Evolutionary conservation across 345 rosid species (phyloP), one percentile per base, ranked within the genome.

Genomic region (Trapa incisa): DNA sequence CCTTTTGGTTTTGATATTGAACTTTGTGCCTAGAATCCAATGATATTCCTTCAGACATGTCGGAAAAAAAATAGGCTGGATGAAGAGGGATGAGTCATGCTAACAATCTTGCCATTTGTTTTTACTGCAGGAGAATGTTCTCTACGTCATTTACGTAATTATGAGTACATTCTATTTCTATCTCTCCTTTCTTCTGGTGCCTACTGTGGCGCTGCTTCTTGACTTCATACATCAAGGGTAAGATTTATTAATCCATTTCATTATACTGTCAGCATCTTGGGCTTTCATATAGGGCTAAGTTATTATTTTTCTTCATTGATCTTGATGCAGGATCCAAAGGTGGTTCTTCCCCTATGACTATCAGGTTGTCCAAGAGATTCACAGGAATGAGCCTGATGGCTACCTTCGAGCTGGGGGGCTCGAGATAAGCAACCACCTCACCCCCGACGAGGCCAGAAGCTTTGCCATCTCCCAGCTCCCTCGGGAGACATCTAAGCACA

Each of bases 211-310:
- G 8, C 97, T 95, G 76, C 79, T 91, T 14, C 88, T 85, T 5
- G 99, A 95, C 86, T 95, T 95, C 84, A 81, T 95, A 72, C 92
- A 84, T 80, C 92, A 80, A 75, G 87, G 94, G 99, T 95, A 81
- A 65, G 67, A 9, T 11, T 32, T 33, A 58, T 58, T 35, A 11
- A 58, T 58, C 33, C 38, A 58, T 33, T 32, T 58, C 5, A 1
- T 32, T 58, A 13, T 32, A 22, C 16, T 33, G 33, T 35, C 35
- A 7, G 22, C 33, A 9, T 32, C 15, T 11, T 58, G 33, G 60
- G 35, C 60, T 16, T 22, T 54, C 54, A 14, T 50, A 16, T 14
- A 50, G 2, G 8, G 9, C 43, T 47, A 17, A 10, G 43, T 0
- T 29, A 0, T 1, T 17, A 10, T 29, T 29, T 3, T 54, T 72